Conservation (phyloP, 1,284 basidiomycete genomes). For the Fomitopsis betulina region DNA sequence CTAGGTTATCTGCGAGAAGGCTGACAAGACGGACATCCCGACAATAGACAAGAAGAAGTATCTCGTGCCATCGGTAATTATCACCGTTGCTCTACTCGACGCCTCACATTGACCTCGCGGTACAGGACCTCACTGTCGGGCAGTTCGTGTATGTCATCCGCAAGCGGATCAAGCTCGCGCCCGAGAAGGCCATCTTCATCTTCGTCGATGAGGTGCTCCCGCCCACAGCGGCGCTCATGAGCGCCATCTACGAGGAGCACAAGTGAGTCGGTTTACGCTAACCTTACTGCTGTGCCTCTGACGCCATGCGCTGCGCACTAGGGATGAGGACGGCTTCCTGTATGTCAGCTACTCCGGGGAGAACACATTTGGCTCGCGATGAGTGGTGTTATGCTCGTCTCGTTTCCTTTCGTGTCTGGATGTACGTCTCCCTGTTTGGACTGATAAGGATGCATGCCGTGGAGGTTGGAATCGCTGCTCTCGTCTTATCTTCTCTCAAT, state of each 20-base stretch:
- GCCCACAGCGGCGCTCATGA: constrained; percentile 98
- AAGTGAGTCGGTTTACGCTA: constrained; percentile 57
- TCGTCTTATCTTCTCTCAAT: not conserved
- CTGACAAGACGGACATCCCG: constrained; percentile 97
- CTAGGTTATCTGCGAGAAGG: constrained; percentile 99
- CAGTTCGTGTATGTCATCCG: constrained; percentile 99
- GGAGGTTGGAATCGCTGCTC: not conserved
- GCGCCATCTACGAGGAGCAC: constrained; percentile 99
- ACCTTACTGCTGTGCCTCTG: not conserved
- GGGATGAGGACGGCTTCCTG: constrained; percentile 95
- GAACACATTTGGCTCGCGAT: constrained; percentile 80
- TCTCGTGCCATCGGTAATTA: constrained; percentile 87
- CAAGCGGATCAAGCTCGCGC: constrained; percentile 99
- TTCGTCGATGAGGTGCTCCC: constrained; percentile 98
- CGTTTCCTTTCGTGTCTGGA: not conserved
- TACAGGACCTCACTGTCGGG: constrained; percentile 92
- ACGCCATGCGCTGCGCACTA: constrained; percentile 30
- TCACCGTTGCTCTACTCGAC: constrained; percentile 5
- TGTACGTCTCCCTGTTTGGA: not conserved
- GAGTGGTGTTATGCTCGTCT: constrained; percentile 7
- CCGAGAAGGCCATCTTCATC: constrained; percentile 99
- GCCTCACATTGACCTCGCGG: constrained; percentile 8
- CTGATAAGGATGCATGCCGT: not conserved
- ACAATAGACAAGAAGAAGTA: constrained; percentile 99
- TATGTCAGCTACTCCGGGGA: constrained; percentile 97